phyloP scores from a whole-genome alignment of 2,329 filamentous ascomycete species.

The Domatiomyces globalis region DNA sequence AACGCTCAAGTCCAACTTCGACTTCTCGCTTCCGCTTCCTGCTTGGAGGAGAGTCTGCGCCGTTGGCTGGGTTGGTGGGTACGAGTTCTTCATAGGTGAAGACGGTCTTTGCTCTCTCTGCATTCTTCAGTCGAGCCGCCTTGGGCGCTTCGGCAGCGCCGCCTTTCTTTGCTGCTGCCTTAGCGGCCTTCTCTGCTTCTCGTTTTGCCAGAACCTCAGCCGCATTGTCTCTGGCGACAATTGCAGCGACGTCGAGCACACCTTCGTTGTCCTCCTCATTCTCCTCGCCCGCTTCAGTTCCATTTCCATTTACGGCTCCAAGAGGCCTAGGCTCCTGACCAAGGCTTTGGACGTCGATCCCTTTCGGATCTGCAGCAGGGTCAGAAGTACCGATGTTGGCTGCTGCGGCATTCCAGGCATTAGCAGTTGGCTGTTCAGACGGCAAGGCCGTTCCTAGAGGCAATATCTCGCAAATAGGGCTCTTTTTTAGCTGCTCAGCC shows the following conservation, averaged over 20 bases:
- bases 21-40: slow-evolving; percentile 39
- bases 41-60: slow-evolving; percentile 36
- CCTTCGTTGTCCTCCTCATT: slow-evolving; percentile 39
- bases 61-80: slow-evolving; percentile 38
- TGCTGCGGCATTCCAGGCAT: slow-evolving; percentile 29
- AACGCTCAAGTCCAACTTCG: slow-evolving; percentile 49
- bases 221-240: slow-evolving; percentile 49
- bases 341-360: slow-evolving; percentile 26
- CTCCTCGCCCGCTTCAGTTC: slow-evolving; percentile 41
- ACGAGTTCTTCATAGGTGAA: slow-evolving; percentile 49
- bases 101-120: slow-evolving; percentile 43
- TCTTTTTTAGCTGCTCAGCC: slow-evolving; percentile 52
- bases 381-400: slow-evolving; percentile 41
- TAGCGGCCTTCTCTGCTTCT: slow-evolving; percentile 49
- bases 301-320: slow-evolving; percentile 34
- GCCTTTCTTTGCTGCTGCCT: slow-evolving; percentile 39
- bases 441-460: slow-evolving; percentile 41
- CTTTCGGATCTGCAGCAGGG: slow-evolving; percentile 29
- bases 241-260: slow-evolving; percentile 50
- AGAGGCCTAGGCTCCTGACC: slow-evolving; percentile 30
- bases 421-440: slow-evolving; percentile 24
- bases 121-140: slow-evolving; percentile 41
- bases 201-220: slow-evolving; percentile 48
- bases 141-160: slow-evolving; percentile 33
- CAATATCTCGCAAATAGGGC: slow-evolving; percentile 48